Percentiles rank a stretch among this genome's conserved stretches.
Conservation (phyloP, 352 stramenopile genomes). For the Phytophthora kernoviae region DNA sequence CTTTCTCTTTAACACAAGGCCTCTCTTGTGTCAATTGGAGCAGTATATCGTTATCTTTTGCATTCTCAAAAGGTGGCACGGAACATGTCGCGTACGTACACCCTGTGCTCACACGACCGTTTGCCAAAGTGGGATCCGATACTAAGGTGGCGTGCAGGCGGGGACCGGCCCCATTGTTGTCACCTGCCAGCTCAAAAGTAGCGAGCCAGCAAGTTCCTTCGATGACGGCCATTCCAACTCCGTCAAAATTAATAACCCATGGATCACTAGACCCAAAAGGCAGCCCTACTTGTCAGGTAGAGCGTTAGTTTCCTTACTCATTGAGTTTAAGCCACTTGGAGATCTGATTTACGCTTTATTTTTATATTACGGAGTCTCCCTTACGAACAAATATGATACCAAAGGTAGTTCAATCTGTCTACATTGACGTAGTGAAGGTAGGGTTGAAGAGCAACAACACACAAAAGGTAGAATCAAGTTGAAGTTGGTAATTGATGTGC, state of each 20-base stretch:
- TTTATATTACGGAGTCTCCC: neutral
- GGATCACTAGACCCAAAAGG: constrained; percentile 52
- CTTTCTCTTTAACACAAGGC: too few relatives aligned
- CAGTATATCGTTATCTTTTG: too few relatives aligned
- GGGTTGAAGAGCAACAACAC: neutral
- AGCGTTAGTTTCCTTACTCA: constrained; percentile 92
- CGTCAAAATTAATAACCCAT: constrained; percentile 74
- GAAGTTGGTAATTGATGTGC: constrained; percentile 19
- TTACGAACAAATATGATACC: constrained; percentile 9
- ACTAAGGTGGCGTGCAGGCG: too few relatives aligned
- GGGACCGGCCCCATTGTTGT: constrained; percentile 56
- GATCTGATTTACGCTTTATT: too few relatives aligned
- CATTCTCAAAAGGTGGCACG: too few relatives aligned
- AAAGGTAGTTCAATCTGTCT: neutral
- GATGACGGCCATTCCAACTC: constrained; percentile 75
- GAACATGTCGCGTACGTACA: too few relatives aligned
- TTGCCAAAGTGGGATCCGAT: too few relatives aligned
- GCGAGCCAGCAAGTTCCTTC: constrained; percentile 18
- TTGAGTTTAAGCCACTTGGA: constrained; percentile 88
- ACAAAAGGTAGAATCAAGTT: constrained; percentile 15
- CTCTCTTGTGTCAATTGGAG: too few relatives aligned
- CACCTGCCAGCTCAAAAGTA: constrained; percentile 45
- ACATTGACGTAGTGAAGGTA: neutral
- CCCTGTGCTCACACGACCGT: too few relatives aligned
- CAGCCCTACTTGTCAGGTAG: constrained; percentile 87